phyloP scores from a whole-genome alignment of 2,329 filamentous ascomycete species.

The Plectosphaerella plurivora region DNA sequence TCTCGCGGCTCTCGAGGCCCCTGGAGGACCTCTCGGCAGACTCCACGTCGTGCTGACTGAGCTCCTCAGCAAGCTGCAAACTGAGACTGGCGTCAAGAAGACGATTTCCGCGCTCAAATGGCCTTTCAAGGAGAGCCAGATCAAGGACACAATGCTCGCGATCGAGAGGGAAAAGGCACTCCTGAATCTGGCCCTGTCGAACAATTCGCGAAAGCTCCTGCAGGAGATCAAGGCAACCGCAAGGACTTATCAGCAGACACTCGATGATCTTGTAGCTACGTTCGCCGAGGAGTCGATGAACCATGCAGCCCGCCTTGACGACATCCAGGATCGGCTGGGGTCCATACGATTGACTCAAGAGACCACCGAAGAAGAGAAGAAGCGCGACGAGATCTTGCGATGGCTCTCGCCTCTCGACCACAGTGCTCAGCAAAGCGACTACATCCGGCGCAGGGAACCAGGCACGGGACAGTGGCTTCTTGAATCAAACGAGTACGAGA shows the following conservation, averaged over 20 bases:
- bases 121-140: slow-evolving; percentile 15
- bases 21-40: slow-evolving; percentile 11
- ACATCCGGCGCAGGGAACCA: slow-evolving; percentile 25
- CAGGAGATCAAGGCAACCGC: background rate
- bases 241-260: background rate
- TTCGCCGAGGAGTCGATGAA: background rate
- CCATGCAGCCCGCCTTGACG: background rate
- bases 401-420: slow-evolving; percentile 35
- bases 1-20: slow-evolving; percentile 13
- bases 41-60: slow-evolving; percentile 5
- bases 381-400: slow-evolving; percentile 16
- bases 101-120: slow-evolving; percentile 8
- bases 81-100: slow-evolving; percentile 7
- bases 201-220: background rate
- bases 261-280: background rate
- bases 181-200: background rate
- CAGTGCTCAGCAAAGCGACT: slow-evolving; percentile 31
- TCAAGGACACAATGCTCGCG: background rate
- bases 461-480: slow-evolving; percentile 43
- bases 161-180: background rate
- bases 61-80: slow-evolving; percentile 10
- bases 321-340: background rate
- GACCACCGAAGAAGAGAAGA: background rate
- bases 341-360: background rate
- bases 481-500: slow-evolving; percentile 24